Conservation (phyloP, 495 filamentous ascomycete genomes). For the Cercophora newfieldiana region DNA sequence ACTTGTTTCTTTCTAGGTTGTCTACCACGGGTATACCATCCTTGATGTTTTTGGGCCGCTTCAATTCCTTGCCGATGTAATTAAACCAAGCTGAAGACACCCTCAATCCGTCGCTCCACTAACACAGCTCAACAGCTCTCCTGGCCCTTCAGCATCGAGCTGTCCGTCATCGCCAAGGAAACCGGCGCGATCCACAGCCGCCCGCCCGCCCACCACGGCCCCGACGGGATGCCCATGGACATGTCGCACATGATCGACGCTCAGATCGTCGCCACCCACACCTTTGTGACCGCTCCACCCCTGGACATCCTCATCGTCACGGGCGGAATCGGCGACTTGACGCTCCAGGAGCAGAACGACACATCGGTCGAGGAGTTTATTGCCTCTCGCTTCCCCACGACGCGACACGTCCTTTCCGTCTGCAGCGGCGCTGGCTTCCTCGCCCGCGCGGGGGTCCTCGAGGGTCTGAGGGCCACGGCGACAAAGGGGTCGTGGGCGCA, state of each 20-base stretch:
- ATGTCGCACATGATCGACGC: slow-evolving; percentile 42
- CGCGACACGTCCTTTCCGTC: slow-evolving; percentile 61
- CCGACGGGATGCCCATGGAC: slow-evolving; percentile 11
- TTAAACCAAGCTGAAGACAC: slow-evolving; percentile 11
- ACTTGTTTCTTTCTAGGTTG: slow-evolving; percentile 13
- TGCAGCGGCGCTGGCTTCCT: slow-evolving; percentile 59
- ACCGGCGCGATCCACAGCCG: slow-evolving; percentile 17
- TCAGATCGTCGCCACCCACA: slow-evolving; percentile 61
- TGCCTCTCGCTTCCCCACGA: slow-evolving; percentile 36
- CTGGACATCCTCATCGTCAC: slow-evolving; percentile 69
- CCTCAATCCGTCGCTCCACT: slow-evolving; percentile 19
- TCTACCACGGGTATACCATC: slow-evolving; percentile 27
- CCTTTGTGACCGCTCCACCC: slow-evolving; percentile 47
- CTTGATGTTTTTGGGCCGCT: slow-evolving; percentile 56
- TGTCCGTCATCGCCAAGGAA: slow-evolving; percentile 22
- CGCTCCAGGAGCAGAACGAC: slow-evolving; percentile 36
- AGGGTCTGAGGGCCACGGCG: slow-evolving; percentile 59
- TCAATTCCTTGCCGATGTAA: slow-evolving; percentile 45
- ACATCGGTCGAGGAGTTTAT: slow-evolving; percentile 48
- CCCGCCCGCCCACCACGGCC: slow-evolving; percentile 4
- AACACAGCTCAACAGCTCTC: slow-evolving; percentile 22
- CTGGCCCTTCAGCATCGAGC: slow-evolving; percentile 16
- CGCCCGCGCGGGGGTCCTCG: slow-evolving; percentile 57
- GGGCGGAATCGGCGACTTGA: slow-evolving; percentile 55
- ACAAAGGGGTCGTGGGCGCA: slow-evolving; percentile 49